Base-by-base conservation (phyloP, 495 filamentous ascomycete species). In the Podospora bellae-mahoneyi region DNA sequence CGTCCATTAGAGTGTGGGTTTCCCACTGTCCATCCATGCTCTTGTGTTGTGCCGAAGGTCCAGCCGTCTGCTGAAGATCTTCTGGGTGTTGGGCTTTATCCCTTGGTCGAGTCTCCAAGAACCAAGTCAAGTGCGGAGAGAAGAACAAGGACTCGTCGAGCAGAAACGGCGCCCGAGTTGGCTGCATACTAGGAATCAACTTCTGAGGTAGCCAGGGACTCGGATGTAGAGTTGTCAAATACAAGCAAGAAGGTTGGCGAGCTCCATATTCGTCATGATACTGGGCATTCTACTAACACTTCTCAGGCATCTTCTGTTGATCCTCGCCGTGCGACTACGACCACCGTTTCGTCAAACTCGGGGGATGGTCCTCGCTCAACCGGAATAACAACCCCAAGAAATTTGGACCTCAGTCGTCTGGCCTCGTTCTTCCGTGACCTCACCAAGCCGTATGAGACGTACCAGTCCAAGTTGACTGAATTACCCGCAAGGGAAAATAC, bases 161-260 rank as follows among this genome's bases (percentile, higher is more conserved):
- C 66, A 10, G 26, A 57, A 28, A 69, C 60, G 5, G 66, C 73
- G 39, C 65, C 71, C 4, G 67, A 75, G 28, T 67, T 74, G 30
- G 69, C 69, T 19, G 69, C 65, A 26, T 74, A 74, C 19, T 72
- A 68, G 73, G 73, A 73, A 34, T 71, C 68, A 2, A 20, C 71
- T 5, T 44, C 27, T 28, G 67, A 65, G 32, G 16, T 30, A 4
- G 54, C 23, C n/a, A 44, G n/a, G 32, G 20, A 44, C 20, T 60
- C 20, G 62, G 19, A 48, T 48, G 39, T 48, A 9, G n/a, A 58
- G 18, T 19, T n/a, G 18, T 15, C 55, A 48, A 54, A 60, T 62
- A 20, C 59, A 18, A 62, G 5, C 26, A 56, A 55, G 18, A 55
- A 63, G 34, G 23, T 55, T 32, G 48, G 20, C 16, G 4, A 16